Base-by-base conservation (phyloP, 1,284 basidiomycete species). In the Bjerkandera adusta region DNA sequence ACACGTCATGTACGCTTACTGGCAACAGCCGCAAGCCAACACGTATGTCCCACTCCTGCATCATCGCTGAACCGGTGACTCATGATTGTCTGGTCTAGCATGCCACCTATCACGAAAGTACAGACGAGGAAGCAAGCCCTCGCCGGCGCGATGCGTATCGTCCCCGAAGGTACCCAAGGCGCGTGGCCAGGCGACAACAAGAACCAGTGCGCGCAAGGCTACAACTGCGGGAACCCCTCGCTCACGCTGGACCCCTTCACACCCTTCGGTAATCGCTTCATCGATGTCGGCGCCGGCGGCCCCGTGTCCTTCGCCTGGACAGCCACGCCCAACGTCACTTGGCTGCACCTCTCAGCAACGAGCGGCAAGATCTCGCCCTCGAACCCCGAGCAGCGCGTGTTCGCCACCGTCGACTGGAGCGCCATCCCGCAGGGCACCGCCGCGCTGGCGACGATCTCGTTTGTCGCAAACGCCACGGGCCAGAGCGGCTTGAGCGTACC, bases 21-120 rank as follows among this genome's bases (percentile, higher is more conserved):
- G 83, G 82, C 84, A 86, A 54, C 76, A 83, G 58, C 81, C 81
- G 0, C 77, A 79, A 71, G 70, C 73, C 3, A 78, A 84, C 61
- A 74, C 74, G 79, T 79, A 52, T 60, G 2, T 15, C 15, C 20
- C 35, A 15, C 11, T 30, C 20, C 2, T 18, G 26, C 6, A 7
- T 36, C 13, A 16, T 24, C 13, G 24, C 25, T 38, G 2, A 30
- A 21, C 29, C 8, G 38, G 26, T 33, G 16, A 16, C 16, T 51
- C 42, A 43, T 4, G 12, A n/a, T n/a, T 36, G 21, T 12, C 20
- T 16, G 15, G 20, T 33, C 21, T 50, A 82, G 78, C 1, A 79
- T 82, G 77, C 81, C 81, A 0, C 57, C 67, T 13, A 63, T 83
- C 13, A 75, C 74, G 29, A 69, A 74, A n/a, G 73, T 83, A 2